Conservation (phyloP, 1,284 basidiomycete species). For the Ganoderma sinense region DNA sequence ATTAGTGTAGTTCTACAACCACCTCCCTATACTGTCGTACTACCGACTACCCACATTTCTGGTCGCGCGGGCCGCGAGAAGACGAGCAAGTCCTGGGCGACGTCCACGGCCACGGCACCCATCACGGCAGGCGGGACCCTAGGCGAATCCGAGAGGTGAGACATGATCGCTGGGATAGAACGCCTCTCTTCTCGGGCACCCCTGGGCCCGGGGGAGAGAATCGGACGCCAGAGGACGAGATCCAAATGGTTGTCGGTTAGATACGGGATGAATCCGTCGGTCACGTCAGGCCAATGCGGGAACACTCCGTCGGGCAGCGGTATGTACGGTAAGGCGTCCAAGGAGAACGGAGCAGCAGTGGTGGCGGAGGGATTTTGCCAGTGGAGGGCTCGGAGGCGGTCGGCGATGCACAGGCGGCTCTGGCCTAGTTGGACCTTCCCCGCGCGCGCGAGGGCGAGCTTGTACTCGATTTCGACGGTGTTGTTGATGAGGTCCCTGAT, state of each 20-base stretch:
- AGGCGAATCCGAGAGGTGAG: no score
- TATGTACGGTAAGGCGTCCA: not conserved
- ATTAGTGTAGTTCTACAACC: not conserved
- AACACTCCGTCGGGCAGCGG: not conserved
- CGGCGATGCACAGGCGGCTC: not conserved
- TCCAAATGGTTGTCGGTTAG: not conserved
- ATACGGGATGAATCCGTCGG: not conserved
- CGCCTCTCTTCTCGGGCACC: not conserved
- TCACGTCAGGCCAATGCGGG: not conserved
- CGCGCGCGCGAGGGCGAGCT: not conserved
- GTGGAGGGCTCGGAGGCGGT: not conserved
- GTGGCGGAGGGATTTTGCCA: not conserved
- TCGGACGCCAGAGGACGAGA: not conserved
- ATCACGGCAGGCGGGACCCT: not conserved
- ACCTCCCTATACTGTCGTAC: not conserved
- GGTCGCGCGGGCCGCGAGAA: not conserved
- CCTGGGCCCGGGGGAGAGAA: not conserved
- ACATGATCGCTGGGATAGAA: not conserved
- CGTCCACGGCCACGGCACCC: not conserved
- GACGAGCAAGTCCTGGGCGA: not conserved
- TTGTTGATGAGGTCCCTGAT: not conserved
- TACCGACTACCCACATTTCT: not conserved
- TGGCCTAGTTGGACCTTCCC: not conserved
- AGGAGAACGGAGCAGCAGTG: not conserved
- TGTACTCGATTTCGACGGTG: not conserved